Conservation (phyloP, 2,329 filamentous ascomycete genomes). For the Hymenoscyphus salicellus region DNA sequence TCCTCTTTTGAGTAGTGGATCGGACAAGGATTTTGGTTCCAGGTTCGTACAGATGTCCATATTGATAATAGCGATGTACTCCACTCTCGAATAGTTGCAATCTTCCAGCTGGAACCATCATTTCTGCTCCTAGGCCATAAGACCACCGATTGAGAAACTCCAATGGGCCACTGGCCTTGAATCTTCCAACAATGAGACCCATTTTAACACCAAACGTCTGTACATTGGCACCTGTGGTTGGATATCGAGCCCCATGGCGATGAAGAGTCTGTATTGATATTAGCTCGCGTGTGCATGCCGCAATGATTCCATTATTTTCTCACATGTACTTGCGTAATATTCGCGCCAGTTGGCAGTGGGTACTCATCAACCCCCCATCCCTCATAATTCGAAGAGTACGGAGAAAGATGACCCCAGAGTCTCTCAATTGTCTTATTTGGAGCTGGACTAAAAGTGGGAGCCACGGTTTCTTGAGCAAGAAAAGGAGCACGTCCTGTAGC, state of each 20-base stretch:
- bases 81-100: slow-evolving; percentile 72
- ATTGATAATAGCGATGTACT: slow-evolving; percentile 63
- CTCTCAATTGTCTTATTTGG: slow-evolving; percentile 66
- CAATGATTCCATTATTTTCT: slow-evolving; percentile 24
- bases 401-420: slow-evolving; percentile 65
- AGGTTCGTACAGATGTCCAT: slow-evolving; percentile 61
- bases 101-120: slow-evolving; percentile 69
- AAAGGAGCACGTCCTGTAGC: slow-evolving; percentile 69
- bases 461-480: slow-evolving; percentile 68
- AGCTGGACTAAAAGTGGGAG: slow-evolving; percentile 61
- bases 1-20: slow-evolving; percentile 73
- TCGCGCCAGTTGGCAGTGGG: slow-evolving; percentile 61
- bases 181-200: slow-evolving; percentile 50
- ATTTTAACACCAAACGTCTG: slow-evolving; percentile 56
- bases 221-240: slow-evolving; percentile 58
- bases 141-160: slow-evolving; percentile 66
- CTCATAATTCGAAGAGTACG: slow-evolving; percentile 63
- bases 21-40: slow-evolving; percentile 69
- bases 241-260: slow-evolving; percentile 71
- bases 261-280: slow-evolving; percentile 57
- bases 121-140: slow-evolving; percentile 67
- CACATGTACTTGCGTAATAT: slow-evolving; percentile 63
- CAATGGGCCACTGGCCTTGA: slow-evolving; percentile 57
- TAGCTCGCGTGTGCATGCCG: not conserved
- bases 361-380: slow-evolving; percentile 75